phyloP scores from a whole-genome alignment of 768 basidiomycete species.

The Tulasnella sp. region DNA sequence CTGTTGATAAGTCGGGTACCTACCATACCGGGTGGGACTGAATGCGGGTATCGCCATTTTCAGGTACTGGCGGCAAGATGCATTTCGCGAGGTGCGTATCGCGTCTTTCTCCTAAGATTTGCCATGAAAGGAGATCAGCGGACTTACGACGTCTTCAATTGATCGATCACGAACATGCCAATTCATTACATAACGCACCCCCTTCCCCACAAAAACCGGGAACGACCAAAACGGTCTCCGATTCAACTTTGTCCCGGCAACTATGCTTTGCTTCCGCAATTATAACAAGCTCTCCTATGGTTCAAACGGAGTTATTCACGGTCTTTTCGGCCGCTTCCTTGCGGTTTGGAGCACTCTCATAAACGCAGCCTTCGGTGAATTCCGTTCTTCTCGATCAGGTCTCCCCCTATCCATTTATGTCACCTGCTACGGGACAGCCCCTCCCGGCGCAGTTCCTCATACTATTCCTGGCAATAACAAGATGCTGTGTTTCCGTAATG shows the following conservation, averaged over 20 bases:
- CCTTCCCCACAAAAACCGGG: neutral
- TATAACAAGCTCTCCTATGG: conserved; percentile 12
- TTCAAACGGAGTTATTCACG: conserved; percentile 25
- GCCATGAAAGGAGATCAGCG: conserved; percentile 15
- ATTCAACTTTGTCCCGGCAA: conserved; percentile 17
- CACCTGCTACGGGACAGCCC: neutral
- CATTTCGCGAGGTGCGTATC: conserved; percentile 25
- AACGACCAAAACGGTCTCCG: conserved; percentile 7
- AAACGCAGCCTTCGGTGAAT: conserved; percentile 31
- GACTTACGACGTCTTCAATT: neutral
- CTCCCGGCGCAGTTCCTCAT: neutral
- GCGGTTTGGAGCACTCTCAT: conserved; percentile 32
- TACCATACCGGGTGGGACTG: conserved; percentile 13
- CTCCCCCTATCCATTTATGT: neutral
- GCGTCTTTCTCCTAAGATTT: conserved; percentile 19
- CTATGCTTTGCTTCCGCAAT: conserved; percentile 15
- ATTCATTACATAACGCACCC: neutral
- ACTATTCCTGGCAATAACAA: conserved; percentile 3
- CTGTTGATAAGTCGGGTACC: conserved; percentile 15
- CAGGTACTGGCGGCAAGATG: conserved; percentile 32
- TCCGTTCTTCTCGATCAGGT: neutral
- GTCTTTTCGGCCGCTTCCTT: conserved; percentile 28
- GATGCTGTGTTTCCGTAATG: neutral
- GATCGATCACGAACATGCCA: conserved; percentile 6
- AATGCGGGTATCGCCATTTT: neutral